Evolutionary conservation across 169 alveolate genomes (phyloP), one percentile per base, ranked within the genome.

Genomic region (Plasmodium reichenowi): DNA sequence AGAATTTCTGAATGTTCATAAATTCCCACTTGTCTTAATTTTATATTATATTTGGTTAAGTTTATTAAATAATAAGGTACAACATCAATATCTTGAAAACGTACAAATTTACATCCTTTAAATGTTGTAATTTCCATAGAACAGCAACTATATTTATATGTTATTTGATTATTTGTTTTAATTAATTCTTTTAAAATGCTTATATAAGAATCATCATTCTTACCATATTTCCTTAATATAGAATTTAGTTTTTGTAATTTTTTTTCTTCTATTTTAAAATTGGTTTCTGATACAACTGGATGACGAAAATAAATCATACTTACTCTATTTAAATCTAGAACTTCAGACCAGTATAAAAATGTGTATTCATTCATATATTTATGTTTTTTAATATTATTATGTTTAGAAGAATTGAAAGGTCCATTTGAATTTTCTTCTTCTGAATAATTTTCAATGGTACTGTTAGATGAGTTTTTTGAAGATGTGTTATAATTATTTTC

Each of bases 81-180:
- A 17, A 86, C 92, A 52, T 86, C 92, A 32, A 86, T 72, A 73
- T 86, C 87, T 59, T 86, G 92, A 29, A 86, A 86, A 50, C 92
- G 92, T 17, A 86, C 75, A 72, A 86, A 86, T 59, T 72, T 71
- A 48, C 92, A 86, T 1, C 92, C 92, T 74, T 72, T 86, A 38
- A 71, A 86, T 32, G 92, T 86, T 47, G 92, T 59, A 29, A 86
- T 50, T 64, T 86, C 92, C 92, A 86, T 86, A 24, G 92, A 86
- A 38, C 92, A 86, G 3, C 92, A 86, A 29, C 86, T 60, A 66
- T 86, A 86, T 73, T 86, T 76, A 71, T 86, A 72, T 17, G 92
- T 86, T 26, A 67, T 72, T 5, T 38, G 10, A 20, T n/a, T n/a
- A 7, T 64, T 70, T 7, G 12, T 13, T 24, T 59, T 70, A 1